phyloP scores from a whole-genome alignment of 2,329 filamentous ascomycete species.

The Helotiales sp. region DNA sequence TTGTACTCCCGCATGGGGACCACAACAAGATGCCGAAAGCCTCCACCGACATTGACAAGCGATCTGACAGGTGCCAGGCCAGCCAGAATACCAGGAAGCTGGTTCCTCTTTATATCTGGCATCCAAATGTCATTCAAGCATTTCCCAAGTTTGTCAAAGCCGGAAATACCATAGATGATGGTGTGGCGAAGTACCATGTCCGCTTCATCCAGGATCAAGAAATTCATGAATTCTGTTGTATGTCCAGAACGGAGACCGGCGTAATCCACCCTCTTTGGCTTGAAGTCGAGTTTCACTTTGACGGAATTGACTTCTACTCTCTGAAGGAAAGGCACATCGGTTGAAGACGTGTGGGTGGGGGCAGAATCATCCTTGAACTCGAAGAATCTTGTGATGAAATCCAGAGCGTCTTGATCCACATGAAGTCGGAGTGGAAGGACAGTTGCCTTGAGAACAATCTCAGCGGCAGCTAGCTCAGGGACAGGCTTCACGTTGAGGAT shows the following conservation, averaged over 20 bases:
- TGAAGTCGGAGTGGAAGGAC: slow-evolving; percentile 87
- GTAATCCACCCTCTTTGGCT: slow-evolving; percentile 97
- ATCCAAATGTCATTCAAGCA: slow-evolving; percentile 96
- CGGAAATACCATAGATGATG: slow-evolving; percentile 89
- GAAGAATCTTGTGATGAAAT: slow-evolving; percentile 97
- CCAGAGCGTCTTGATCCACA: slow-evolving; percentile 95
- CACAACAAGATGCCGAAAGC: slow-evolving; percentile 83
- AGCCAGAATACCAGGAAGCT: slow-evolving; percentile 86
- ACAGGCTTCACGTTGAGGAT: slow-evolving; percentile 87
- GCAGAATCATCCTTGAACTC: slow-evolving; percentile 86
- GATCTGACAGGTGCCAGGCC: slow-evolving; percentile 90
- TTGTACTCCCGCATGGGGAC: slow-evolving; percentile 91
- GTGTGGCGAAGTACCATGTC: slow-evolving; percentile 85
- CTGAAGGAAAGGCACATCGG: slow-evolving; percentile 85
- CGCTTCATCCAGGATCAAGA: slow-evolving; percentile 87
- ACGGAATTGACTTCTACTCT: slow-evolving; percentile 86
- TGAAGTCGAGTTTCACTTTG: slow-evolving; percentile 89
- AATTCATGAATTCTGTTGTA: slow-evolving; percentile 99
- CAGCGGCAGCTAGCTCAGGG: slow-evolving; percentile 81
- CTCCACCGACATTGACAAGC: slow-evolving; percentile 87
- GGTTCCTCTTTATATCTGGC: slow-evolving; percentile 87
- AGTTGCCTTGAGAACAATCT: slow-evolving; percentile 81
- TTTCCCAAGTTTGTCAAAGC: slow-evolving; percentile 88
- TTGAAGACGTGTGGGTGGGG: slow-evolving; percentile 60
- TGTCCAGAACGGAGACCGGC: slow-evolving; percentile 88